Evolutionary conservation across 169 alveolate genomes (phyloP).

Genomic region (Amoebophrya sp.): DNA sequence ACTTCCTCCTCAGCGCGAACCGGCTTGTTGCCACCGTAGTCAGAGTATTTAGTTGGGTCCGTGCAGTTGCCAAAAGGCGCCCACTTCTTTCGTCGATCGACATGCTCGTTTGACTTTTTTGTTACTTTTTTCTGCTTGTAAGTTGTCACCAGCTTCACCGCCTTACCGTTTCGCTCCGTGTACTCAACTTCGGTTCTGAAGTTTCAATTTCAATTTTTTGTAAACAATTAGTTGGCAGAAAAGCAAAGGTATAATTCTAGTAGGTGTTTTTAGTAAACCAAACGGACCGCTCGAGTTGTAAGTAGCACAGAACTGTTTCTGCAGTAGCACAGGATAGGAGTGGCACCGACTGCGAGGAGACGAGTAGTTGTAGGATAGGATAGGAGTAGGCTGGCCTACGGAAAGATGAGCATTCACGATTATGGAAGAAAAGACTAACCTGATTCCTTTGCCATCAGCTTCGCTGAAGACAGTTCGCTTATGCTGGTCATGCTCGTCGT

Average conservation of each 20-base stretch:
- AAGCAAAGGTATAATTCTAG: too few species aligned
- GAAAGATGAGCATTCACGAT: too few species aligned
- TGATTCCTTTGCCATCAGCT: background rate
- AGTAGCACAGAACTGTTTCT: too few species aligned
- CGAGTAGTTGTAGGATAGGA: too few species aligned
- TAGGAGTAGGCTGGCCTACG: too few species aligned
- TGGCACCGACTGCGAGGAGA: too few species aligned
- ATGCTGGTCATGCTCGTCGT: background rate
- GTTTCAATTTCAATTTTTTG: too few species aligned
- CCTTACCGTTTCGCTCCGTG: background rate
- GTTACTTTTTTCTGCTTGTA: conserved; percentile 28
- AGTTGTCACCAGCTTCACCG: conserved; percentile 41
- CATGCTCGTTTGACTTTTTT: conserved; percentile 35
- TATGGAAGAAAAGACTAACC: too few species aligned
- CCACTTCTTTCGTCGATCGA: conserved; percentile 28
- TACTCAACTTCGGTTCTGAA: background rate
- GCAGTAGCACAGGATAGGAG: too few species aligned
- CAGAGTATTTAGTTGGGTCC: conserved; percentile 34
- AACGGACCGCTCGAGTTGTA: too few species aligned
- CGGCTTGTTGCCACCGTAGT: conserved; percentile 33
- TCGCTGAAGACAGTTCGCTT: background rate
- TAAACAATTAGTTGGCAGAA: too few species aligned
- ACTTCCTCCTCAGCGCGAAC: conserved; percentile 40
- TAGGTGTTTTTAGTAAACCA: too few species aligned
- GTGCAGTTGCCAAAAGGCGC: conserved; percentile 37